Base-by-base conservation (phyloP, 2,329 filamentous ascomycete species). In the Microdochium nivale region DNA sequence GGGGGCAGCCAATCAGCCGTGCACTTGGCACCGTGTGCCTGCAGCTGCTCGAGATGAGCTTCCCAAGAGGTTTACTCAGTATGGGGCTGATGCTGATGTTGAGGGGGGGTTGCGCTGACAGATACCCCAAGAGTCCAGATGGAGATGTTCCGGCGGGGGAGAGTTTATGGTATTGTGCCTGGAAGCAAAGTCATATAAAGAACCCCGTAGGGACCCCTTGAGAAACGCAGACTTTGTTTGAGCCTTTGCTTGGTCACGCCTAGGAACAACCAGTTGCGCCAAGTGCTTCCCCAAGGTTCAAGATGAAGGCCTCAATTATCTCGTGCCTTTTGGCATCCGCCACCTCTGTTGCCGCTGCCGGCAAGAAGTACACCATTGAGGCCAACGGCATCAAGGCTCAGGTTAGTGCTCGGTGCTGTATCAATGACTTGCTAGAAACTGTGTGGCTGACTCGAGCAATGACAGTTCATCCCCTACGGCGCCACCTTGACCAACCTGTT, bases 401-500 rank as follows among this genome's bases (percentile, higher is more conserved):
- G 40, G 40, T 44, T 13, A 21, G 40, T 11, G 10, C 7, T 44
- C 14, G 13, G 16, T 23, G 40, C 16, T 4, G n/a, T n/a, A n/a
- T n/a, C n/a, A n/a, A 11, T 7, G 14, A 16, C 5, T 11, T 11
- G 8, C 5, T 19, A 7, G 7, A n/a, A n/a, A 11, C 19, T 13
- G 14, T 7, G 19, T 23, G 19, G 23, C 10, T 16, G 33, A 37
- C 40, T 40, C 2, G 19, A 16, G 8, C 9, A 7, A 7, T 21
- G 3, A 16, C 46, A 66, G 64, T 66, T 66, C 50, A 66, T 65
- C 46, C 57, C 61, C 3, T 65, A 84, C 60, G 81, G 80, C 51
- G 82, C 81, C 5, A 77, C 74, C 40, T 71, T 85, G 56, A 77
- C 79, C 47, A 84, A 84, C 61, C 70, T 86, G 23, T 84, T 79